Evolutionary conservation across 2,329 filamentous ascomycete genomes (phyloP).

Genomic region (Pestalotiopsis fici): DNA sequence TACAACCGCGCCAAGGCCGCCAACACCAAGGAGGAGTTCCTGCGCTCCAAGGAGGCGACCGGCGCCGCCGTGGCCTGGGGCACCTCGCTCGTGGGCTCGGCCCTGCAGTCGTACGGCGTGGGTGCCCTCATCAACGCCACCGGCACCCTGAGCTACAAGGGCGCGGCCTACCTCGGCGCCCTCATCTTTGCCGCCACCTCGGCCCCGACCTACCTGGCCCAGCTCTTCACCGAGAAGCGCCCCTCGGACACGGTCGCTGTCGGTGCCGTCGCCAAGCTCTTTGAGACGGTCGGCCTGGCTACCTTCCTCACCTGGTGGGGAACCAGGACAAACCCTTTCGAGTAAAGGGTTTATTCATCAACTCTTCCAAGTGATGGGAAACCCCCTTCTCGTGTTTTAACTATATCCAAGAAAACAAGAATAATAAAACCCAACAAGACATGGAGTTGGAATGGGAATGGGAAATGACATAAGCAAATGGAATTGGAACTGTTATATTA

Average conservation of each 20-base stretch:
- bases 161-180: conserved; percentile 87
- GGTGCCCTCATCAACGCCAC: conserved; percentile 92
- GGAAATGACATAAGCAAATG: conserved; percentile 4
- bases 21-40: conserved; percentile 95
- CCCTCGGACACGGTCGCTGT: conserved; percentile 89
- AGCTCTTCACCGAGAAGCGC: conserved; percentile 88
- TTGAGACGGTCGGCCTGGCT: conserved; percentile 91
- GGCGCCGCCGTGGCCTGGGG: conserved; percentile 88
- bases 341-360: conserved; percentile 50
- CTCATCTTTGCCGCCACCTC: conserved; percentile 91
- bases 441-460: neutral
- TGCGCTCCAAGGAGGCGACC: conserved; percentile 88
- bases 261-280: conserved; percentile 77
- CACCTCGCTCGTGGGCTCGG: conserved; percentile 85
- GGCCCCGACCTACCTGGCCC: conserved; percentile 81
- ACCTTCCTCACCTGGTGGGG: conserved; percentile 98
- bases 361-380: neutral
- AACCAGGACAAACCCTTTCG: conserved; percentile 89
- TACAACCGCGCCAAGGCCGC: conserved; percentile 90
- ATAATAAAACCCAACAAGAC: no score
- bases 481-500: conserved; percentile 4
- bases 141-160: conserved; percentile 94
- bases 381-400: neutral
- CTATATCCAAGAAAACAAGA: neutral
- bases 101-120: conserved; percentile 86